Percentiles rank a stretch among this genome's conserved stretches.
These are phyloP conservation scores for Podospora pseudocomata DNA, from an alignment of 495 filamentous ascomycete genomes.

Conservation along the genomic window DNA sequence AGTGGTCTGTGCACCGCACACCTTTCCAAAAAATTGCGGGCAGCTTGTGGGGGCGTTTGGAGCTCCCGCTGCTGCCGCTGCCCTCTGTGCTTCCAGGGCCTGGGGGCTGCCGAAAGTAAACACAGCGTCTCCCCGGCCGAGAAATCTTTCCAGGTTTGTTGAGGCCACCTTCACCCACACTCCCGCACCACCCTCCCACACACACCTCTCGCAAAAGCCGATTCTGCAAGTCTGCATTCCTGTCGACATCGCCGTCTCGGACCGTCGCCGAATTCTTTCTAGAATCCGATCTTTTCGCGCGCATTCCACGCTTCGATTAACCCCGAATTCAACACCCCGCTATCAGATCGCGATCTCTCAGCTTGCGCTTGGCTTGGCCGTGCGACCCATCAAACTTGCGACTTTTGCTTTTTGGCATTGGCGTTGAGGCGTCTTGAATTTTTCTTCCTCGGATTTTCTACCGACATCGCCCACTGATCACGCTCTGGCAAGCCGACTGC, in stretches of 20 bases:
- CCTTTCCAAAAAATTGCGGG: not conserved
- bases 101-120: constrained; percentile 30
- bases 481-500: no score
- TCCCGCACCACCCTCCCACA: constrained; percentile 5
- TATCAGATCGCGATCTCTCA: not conserved
- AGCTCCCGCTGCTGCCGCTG: constrained; percentile 1
- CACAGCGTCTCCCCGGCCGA: constrained; percentile 23
- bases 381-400: not conserved
- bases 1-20: not conserved
- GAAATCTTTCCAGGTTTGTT: constrained; percentile 15
- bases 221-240: constrained; percentile 18
- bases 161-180: constrained; percentile 16
- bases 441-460: constrained; percentile 8
- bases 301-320: not conserved
- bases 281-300: not conserved
- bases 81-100: not conserved
- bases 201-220: constrained; percentile 17
- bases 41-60: not conserved
- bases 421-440: constrained; percentile 17
- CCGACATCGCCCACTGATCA: not conserved
- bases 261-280: not conserved
- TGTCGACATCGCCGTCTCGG: constrained; percentile 1
- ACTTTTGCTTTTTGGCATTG: constrained; percentile 19
- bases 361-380: not conserved
- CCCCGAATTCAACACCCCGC: not conserved